phyloP scores from a whole-genome alignment of 345 rosid species.

The Salix brachista region DNA sequence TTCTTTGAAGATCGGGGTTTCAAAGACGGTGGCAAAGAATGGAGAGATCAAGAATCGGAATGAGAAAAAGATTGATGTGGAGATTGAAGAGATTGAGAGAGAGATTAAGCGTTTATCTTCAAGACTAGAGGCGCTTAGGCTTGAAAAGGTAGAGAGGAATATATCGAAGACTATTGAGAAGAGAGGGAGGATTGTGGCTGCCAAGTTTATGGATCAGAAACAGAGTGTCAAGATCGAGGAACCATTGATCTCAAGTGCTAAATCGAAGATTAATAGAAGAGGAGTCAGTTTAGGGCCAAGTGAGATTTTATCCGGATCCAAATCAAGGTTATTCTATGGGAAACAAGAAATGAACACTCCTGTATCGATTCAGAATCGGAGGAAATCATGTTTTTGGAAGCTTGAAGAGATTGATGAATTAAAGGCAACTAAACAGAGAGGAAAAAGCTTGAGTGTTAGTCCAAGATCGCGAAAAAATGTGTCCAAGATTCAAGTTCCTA shows the following conservation, averaged over 20 bases:
- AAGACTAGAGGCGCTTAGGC: slow-evolving; percentile 64
- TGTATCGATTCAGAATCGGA: slow-evolving; percentile 57
- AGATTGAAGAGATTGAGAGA: slow-evolving; percentile 75
- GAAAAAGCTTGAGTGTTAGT: slow-evolving; percentile 69
- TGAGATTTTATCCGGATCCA: slow-evolving; percentile 57
- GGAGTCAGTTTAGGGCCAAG: slow-evolving; percentile 86
- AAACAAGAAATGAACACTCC: slow-evolving; percentile 55
- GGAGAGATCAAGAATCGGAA: slow-evolving; percentile 30
- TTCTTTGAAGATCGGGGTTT: slow-evolving; percentile 22
- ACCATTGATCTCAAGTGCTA: slow-evolving; percentile 32
- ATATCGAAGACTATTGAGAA: slow-evolving; percentile 42
- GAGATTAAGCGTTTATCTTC: slow-evolving; percentile 63
- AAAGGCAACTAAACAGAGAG: slow-evolving; percentile 57
- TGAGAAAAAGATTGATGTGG: slow-evolving; percentile 58
- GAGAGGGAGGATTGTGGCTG: slow-evolving; percentile 59
- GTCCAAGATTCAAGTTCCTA: slow-evolving; percentile 41
- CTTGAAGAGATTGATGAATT: slow-evolving; percentile 73
- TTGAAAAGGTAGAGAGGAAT: slow-evolving; percentile 58
- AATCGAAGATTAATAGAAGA: slow-evolving; percentile 48
- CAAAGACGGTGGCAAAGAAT: slow-evolving; percentile 19
- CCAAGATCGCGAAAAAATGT: slow-evolving; percentile 60
- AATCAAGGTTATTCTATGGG: slow-evolving; percentile 28
- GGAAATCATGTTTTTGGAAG: slow-evolving; percentile 89
- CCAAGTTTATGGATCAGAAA: slow-evolving; percentile 80
- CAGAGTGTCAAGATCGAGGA: slow-evolving; percentile 45